Percentiles rank a stretch among this genome's conserved stretches.
Evolutionary conservation across 129 eudicot species (phyloP).

Genomic region (carrot (Daucus carota)): DH1_v3.0 NC_030386.2:32123001-32123500

Average conservation of each 20-base stretch:
- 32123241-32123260: slow-evolving; percentile 15
- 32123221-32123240: slow-evolving; percentile 26
- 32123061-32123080: slow-evolving; percentile 21
- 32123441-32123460: neutral
- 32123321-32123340: slow-evolving; percentile 20
- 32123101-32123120: slow-evolving; percentile 28
- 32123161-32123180: neutral
- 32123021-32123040: neutral
- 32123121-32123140: slow-evolving; percentile 33
- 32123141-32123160: neutral
- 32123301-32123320: slow-evolving; percentile 36
- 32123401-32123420: neutral
- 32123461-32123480: slow-evolving; percentile 34
- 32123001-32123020: neutral
- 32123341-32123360: slow-evolving; percentile 43
- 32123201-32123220: slow-evolving; percentile 7
- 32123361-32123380: slow-evolving; percentile 46
- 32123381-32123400: slow-evolving; percentile 33
- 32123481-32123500: slow-evolving; percentile 31
- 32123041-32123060: neutral
- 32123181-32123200: neutral
- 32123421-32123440: neutral
- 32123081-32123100: slow-evolving; percentile 31
- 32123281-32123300: slow-evolving; percentile 14
- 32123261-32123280: slow-evolving; percentile 22